phyloP scores from a whole-genome alignment of 2,329 filamentous ascomycete species.

The Rosellinia necatrix region DNA sequence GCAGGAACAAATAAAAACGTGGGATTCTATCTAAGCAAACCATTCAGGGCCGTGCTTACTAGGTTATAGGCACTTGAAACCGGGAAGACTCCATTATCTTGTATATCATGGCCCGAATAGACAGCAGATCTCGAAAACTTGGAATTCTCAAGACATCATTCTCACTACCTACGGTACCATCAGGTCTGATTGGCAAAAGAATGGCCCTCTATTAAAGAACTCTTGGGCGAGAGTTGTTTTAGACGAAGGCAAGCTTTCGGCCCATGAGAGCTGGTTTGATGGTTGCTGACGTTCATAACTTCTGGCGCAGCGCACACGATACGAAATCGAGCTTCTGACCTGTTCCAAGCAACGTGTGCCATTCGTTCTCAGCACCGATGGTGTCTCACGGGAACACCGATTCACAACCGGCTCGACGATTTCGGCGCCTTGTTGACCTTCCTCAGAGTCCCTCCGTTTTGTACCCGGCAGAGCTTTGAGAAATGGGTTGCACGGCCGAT shows the following conservation, averaged over 20 bases:
- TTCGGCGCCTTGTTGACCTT: conserved; percentile 45
- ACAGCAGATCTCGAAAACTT: background rate
- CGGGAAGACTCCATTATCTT: no score
- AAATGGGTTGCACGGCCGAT: background rate
- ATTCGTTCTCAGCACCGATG: conserved; percentile 40
- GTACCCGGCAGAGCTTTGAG: background rate
- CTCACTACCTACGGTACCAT: conserved; percentile 42
- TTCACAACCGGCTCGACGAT: conserved; percentile 48
- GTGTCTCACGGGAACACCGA: conserved; percentile 49
- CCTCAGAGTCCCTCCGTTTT: conserved; percentile 36
- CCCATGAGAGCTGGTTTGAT: no score
- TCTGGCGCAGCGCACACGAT: conserved; percentile 44
- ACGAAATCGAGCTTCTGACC: conserved; percentile 39
- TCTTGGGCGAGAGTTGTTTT: conserved; percentile 44
- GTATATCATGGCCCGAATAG: conserved; percentile 9
- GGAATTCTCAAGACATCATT: conserved; percentile 36
- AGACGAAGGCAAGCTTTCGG: conserved; percentile 48
- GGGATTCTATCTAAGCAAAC: no score
- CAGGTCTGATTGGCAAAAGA: conserved; percentile 29
- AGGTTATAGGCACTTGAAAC: no score
- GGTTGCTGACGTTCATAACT: no score
- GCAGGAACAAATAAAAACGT: no score
- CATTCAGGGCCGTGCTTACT: no score
- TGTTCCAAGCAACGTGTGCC: conserved; percentile 37
- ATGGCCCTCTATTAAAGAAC: conserved; percentile 15